Evolutionary conservation across 2,329 filamentous ascomycete species (phyloP), one percentile per base, ranked within the genome.

Genomic region (Huntiella moniliformis): DNA sequence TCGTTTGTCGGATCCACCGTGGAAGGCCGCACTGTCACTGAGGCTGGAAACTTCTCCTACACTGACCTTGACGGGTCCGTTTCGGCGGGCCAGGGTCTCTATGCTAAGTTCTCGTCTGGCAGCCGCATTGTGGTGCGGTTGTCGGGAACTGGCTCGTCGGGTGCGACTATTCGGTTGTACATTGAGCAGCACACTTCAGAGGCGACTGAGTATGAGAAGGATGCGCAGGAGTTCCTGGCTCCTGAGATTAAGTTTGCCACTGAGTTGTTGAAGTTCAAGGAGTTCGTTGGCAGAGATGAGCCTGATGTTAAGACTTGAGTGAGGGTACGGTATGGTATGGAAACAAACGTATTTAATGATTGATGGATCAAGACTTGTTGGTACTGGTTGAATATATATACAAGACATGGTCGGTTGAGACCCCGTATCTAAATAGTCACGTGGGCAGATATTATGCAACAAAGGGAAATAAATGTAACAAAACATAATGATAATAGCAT

Each of bases 41-140:
- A 92, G 56, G 88, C 87, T 5, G 91, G 87, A 53, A 87, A 98
- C 72, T 98, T 98, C 64, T 85, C 84, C 31, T 98, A 98, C 73
- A 96, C 85, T 6, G 91, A 98, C 59, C 78, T 98, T n/a, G 91
- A 98, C 58, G 91, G 88, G 51, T 94, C 85, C 53, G 84, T 96
- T 46, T 82, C 85, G 58, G 84, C 86, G 60, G 92, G 95, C 70
- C 91, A 98, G 68, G 91, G 91, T 53, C 77, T 98, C 55, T 98
- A 83, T 60, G 82, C 87, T 61, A 82, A 83, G 63, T 96, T 96
- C 64, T 85, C 86, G 46, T 87, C 92, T 49, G 88, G 88, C 52
- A 94, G 84, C 67, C 82, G 91, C 54, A 88, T 96, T 51, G 86
- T 98, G 44, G 86, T 96, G 49, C 82, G 91, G 56, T 71, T 98